A percentile compares a stretch with the other conserved stretches of the same genome.
Evolutionary conservation across 352 stramenopile species (phyloP).

Genomic region (Phytophthora constricta): DNA sequence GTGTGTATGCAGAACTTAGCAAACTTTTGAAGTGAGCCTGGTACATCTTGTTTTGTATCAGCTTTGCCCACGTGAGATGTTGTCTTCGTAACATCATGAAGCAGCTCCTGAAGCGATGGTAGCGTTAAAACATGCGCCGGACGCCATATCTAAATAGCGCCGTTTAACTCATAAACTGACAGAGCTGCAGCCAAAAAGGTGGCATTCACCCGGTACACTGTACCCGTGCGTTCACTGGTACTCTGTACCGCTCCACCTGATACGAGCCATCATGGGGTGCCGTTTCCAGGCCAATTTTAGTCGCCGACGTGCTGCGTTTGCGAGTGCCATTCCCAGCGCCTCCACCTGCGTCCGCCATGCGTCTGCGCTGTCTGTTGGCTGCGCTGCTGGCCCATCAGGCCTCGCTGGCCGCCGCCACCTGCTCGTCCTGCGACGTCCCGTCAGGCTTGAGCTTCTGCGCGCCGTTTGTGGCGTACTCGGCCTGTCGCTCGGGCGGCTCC

Average conservation of each 20-base stretch:
- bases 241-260: too few species aligned
- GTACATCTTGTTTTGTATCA: constrained; percentile 9
- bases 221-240: too few species aligned
- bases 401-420: constrained; percentile 26
- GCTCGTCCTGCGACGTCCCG: constrained; percentile 68
- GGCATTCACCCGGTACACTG: too few species aligned
- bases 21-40: constrained; percentile 19
- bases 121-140: too few species aligned
- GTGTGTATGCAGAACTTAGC: constrained; percentile 16
- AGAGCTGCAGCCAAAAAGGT: too few species aligned
- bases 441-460: constrained; percentile 61
- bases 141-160: too few species aligned
- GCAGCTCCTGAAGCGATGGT: constrained; percentile 24
- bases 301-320: not conserved
- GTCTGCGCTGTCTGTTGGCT: constrained; percentile 20
- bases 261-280: not conserved
- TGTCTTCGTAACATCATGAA: constrained; percentile 8
- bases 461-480: constrained; percentile 57
- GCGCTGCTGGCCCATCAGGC: not conserved
- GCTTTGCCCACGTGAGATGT: constrained; percentile 17
- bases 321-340: constrained; percentile 7
- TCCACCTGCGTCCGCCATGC: constrained; percentile 16
- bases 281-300: constrained; percentile 22
- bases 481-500: constrained; percentile 55
- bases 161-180: too few species aligned